These are phyloP conservation scores for Teunomyces pallodes DNA, from an alignment of 805 yeast genomes.

Conservation along the genomic window DNA sequence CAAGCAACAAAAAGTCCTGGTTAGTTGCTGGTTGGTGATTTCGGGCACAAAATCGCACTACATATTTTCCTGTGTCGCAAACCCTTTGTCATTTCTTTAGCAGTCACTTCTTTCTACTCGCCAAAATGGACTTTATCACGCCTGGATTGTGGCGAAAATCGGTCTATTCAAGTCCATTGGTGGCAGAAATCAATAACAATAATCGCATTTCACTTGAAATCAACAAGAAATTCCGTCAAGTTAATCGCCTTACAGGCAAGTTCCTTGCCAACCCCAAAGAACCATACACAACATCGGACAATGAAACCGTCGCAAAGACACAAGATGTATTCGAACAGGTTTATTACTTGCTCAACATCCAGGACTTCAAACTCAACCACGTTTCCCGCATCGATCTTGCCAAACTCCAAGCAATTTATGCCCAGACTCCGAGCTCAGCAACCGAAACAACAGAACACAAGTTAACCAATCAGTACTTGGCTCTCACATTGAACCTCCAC, in stretches of 20 bases:
- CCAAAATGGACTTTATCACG: conserved; percentile 20
- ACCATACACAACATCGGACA: conserved; percentile 1
- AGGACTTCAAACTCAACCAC: conserved; percentile 13
- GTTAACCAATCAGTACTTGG: conserved; percentile 23
- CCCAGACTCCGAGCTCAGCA: neutral
- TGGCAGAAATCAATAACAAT: conserved; percentile 22
- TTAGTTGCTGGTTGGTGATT: no score
- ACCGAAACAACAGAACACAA: neutral
- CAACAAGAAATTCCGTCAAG: conserved; percentile 17
- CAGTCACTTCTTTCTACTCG: neutral
- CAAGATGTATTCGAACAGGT: conserved; percentile 23
- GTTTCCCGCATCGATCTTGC: conserved; percentile 7
- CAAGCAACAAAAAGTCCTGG: no score
- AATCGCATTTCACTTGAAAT: conserved; percentile 30
- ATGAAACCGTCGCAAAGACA: neutral
- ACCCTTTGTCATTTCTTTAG: neutral
- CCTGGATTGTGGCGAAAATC: conserved; percentile 17
- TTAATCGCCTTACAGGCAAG: conserved; percentile 20
- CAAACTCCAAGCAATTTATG: conserved; percentile 2
- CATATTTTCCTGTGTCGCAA: neutral
- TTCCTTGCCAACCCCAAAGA: conserved; percentile 20
- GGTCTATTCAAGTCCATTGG: conserved; percentile 10
- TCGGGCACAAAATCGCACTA: neutral
- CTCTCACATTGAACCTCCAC: conserved; percentile 21
- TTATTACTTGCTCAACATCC: conserved; percentile 20